phyloP scores from a whole-genome alignment of 352 stramenopile species.

The Pythium pyrilobum region DNA sequence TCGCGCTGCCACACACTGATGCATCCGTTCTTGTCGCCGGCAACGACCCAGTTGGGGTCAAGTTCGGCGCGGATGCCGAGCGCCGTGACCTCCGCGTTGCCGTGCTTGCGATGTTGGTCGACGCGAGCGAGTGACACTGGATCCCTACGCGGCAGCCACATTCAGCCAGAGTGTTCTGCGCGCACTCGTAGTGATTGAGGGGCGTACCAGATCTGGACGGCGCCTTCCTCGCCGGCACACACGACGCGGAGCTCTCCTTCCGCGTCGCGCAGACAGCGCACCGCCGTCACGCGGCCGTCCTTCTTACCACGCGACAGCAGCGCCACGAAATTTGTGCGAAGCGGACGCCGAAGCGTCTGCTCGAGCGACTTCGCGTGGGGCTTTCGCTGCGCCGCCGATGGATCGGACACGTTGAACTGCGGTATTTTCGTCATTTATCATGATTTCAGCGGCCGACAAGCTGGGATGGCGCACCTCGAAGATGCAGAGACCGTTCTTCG shows the following conservation, averaged over 20 bases:
- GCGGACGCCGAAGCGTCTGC: constrained; percentile 8
- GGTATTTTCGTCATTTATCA: background rate
- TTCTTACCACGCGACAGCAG: constrained; percentile 48
- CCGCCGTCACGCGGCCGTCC: constrained; percentile 52
- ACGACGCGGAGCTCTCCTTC: constrained; percentile 33
- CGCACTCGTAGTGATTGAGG: too few species aligned
- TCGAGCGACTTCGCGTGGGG: constrained; percentile 2
- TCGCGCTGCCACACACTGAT: constrained; percentile 58
- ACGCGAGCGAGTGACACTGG: constrained; percentile 35
- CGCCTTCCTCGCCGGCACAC: constrained; percentile 60
- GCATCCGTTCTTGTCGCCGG: constrained; percentile 51
- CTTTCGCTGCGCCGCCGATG: background rate
- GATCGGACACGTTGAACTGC: constrained; percentile 2
- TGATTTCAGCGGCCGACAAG: background rate
- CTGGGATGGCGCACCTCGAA: constrained; percentile 38
- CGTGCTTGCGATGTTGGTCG: constrained; percentile 67
- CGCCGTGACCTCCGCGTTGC: constrained; percentile 48
- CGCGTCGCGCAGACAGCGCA: constrained; percentile 40
- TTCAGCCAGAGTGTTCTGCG: too few species aligned
- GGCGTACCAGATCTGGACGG: constrained; percentile 79
- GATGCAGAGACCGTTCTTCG: constrained; percentile 54
- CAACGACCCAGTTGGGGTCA: constrained; percentile 45
- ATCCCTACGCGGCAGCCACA: constrained; percentile 30
- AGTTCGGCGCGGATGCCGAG: constrained; percentile 21
- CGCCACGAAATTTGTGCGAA: constrained; percentile 29